A percentile compares a stretch with the other conserved stretches of the same genome.
These are phyloP conservation scores for Lecanicillium sp. DNA, from an alignment of 2,329 filamentous ascomycete species.

Conservation along the genomic window DNA sequence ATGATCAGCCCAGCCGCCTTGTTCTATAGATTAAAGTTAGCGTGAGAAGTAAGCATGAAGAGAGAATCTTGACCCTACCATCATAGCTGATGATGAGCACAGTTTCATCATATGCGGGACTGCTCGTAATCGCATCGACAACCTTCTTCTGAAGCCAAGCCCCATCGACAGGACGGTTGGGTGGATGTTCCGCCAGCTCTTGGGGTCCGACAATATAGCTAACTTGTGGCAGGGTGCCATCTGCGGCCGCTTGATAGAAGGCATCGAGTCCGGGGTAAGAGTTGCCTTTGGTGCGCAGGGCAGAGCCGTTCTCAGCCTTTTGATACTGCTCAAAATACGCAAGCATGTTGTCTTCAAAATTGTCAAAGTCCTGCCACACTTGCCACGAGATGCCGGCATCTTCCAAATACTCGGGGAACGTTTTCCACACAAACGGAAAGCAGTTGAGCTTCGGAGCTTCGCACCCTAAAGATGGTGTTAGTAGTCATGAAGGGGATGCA, in stretches of 20 bases:
- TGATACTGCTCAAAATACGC: constrained; percentile 44
- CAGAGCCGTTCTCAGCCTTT: constrained; percentile 28
- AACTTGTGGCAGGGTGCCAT: constrained; percentile 41
- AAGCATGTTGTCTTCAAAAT: constrained; percentile 45
- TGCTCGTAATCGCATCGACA: constrained; percentile 39
- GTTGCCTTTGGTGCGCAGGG: constrained; percentile 35
- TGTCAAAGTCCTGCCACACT: constrained; percentile 39
- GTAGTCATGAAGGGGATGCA: no score
- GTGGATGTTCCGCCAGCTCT: constrained; percentile 47
- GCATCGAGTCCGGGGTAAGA: constrained; percentile 36
- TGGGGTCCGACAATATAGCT: constrained; percentile 46
- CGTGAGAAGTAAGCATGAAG: neutral
- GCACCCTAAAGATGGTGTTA: constrained; percentile 19
- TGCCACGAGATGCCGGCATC: constrained; percentile 42
- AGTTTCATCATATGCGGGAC: constrained; percentile 39
- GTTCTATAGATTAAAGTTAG: constrained; percentile 24
- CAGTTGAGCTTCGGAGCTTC: constrained; percentile 35
- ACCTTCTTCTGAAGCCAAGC: constrained; percentile 48
- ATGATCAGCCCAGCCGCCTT: constrained; percentile 45
- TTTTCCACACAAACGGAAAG: constrained; percentile 45
- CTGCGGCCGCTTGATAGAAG: constrained; percentile 39
- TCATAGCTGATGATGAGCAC: constrained; percentile 45
- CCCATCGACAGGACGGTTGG: constrained; percentile 44
- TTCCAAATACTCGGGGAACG: constrained; percentile 39
- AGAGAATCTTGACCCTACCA: constrained; percentile 1